phyloP scores from a whole-genome alignment of 768 basidiomycete species.

The Suillus ampliporus region DNA sequence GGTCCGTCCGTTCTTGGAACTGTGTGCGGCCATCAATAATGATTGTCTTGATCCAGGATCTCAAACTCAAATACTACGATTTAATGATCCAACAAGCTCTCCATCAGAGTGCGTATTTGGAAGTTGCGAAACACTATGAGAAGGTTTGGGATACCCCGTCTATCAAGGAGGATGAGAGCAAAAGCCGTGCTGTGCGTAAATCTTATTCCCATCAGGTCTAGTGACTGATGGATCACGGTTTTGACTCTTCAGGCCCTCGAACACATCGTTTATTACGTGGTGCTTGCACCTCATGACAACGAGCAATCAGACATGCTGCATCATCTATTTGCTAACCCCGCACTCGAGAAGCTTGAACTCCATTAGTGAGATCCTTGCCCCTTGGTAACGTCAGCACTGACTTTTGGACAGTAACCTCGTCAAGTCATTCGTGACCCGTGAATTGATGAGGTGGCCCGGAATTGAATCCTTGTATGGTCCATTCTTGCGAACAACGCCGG shows the following conservation, averaged over 20 bases:
- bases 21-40: conserved; percentile 2
- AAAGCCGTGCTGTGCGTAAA: conserved; percentile 65
- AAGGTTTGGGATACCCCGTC: conserved; percentile 98
- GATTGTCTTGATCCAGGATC: conserved; percentile 59
- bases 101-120: conserved; percentile 83
- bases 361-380: conserved; percentile 66
- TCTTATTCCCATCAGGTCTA: conserved; percentile 7
- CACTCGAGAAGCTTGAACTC: conserved; percentile 78
- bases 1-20: conserved; percentile 48
- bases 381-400: conserved; percentile 13
- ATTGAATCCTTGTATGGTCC: conserved; percentile 89
- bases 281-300: conserved; percentile 93
- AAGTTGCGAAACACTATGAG: conserved; percentile 93
- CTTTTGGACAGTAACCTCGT: conserved; percentile 76
- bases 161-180: conserved; percentile 83
- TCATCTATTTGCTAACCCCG: conserved; percentile 80
- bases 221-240: conserved; percentile 10
- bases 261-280: conserved; percentile 93
- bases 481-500: conserved; percentile 76
- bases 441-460: conserved; percentile 97
- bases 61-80: conserved; percentile 96
- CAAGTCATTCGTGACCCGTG: conserved; percentile 91
- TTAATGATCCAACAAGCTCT: conserved; percentile 96
- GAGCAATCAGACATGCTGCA: conserved; percentile 98
- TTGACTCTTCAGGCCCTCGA: conserved; percentile 87